A percentile compares a stretch with the other conserved stretches of the same genome.
These are phyloP conservation scores for Aspergillus affinis DNA, from an alignment of 495 filamentous ascomycete genomes.

Conservation along the genomic window DNA sequence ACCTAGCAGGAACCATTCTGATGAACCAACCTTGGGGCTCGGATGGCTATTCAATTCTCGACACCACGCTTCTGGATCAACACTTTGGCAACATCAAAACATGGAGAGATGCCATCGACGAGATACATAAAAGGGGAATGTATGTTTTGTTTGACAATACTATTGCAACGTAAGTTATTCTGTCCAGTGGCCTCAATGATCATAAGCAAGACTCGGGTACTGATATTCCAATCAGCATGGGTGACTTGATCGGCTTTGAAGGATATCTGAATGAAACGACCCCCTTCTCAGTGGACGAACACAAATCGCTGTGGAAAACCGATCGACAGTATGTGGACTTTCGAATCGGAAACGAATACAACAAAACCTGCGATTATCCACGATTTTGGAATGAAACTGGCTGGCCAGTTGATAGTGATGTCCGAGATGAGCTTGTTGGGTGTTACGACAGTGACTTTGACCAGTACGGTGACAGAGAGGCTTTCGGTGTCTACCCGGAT, in stretches of 20 bases:
- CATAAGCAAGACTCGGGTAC: neutral
- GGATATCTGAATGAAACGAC: constrained; percentile 66
- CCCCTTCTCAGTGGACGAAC: constrained; percentile 56
- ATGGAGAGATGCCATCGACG: constrained; percentile 64
- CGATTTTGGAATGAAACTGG: constrained; percentile 68
- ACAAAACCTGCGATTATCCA: constrained; percentile 61
- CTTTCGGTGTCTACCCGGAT: constrained; percentile 67
- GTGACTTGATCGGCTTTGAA: constrained; percentile 67
- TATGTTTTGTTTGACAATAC: constrained; percentile 74
- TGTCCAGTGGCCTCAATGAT: neutral
- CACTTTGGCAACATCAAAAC: constrained; percentile 64
- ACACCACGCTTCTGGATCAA: constrained; percentile 68
- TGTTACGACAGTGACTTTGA: constrained; percentile 74
- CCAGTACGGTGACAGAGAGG: constrained; percentile 67
- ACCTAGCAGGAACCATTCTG: constrained; percentile 65
- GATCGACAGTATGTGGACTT: constrained; percentile 64
- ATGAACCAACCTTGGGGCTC: constrained; percentile 73
- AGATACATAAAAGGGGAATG: constrained; percentile 66
- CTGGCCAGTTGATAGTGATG: constrained; percentile 45
- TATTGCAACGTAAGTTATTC: constrained; percentile 58
- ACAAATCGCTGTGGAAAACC: constrained; percentile 59
- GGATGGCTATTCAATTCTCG: constrained; percentile 67
- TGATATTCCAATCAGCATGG: constrained; percentile 43
- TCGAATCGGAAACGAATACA: constrained; percentile 55
- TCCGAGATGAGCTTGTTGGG: constrained; percentile 48